phyloP scores from a whole-genome alignment of 2,329 filamentous ascomycete genomes.

The Beauveria asiatica region DNA sequence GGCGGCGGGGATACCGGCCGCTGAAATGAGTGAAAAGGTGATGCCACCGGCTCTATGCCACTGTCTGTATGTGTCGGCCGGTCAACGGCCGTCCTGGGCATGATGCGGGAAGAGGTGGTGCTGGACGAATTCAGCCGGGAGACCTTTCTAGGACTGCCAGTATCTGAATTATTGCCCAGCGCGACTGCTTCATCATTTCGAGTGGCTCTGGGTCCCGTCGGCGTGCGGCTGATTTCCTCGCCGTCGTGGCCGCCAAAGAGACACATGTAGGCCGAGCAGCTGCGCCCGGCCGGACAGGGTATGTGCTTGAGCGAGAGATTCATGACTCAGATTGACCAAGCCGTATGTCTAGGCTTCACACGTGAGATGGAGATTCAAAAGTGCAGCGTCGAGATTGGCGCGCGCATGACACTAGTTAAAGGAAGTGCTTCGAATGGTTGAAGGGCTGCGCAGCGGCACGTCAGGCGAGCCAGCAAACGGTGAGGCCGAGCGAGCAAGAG shows the following conservation, averaged over 20 bases:
- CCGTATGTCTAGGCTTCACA: neutral
- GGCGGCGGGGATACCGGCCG: neutral
- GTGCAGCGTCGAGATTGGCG: neutral
- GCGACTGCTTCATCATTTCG: neutral
- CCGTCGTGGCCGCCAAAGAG: conserved; percentile 35
- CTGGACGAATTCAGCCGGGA: neutral
- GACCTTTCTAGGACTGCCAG: neutral
- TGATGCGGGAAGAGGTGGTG: neutral
- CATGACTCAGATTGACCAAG: conserved; percentile 17
- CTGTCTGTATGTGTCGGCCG: neutral
- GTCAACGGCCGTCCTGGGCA: neutral
- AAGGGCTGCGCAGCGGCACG: neutral
- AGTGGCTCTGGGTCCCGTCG: neutral
- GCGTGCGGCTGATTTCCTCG: conserved; percentile 19
- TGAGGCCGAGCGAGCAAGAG: neutral
- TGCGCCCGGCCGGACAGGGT: conserved; percentile 40
- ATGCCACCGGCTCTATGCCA: neutral
- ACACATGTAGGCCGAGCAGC: conserved; percentile 41
- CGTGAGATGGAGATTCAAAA: neutral
- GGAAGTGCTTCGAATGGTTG: neutral
- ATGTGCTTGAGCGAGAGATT: conserved; percentile 38
- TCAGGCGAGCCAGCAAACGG: neutral
- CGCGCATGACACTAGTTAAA: neutral
- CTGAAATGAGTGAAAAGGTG: neutral
- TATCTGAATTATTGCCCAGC: neutral